Percentiles rank a stretch among this genome's conserved stretches.
Evolutionary conservation across 2,329 filamentous ascomycete species (phyloP).

Genomic region (Nigrospora sphaerica): DNA sequence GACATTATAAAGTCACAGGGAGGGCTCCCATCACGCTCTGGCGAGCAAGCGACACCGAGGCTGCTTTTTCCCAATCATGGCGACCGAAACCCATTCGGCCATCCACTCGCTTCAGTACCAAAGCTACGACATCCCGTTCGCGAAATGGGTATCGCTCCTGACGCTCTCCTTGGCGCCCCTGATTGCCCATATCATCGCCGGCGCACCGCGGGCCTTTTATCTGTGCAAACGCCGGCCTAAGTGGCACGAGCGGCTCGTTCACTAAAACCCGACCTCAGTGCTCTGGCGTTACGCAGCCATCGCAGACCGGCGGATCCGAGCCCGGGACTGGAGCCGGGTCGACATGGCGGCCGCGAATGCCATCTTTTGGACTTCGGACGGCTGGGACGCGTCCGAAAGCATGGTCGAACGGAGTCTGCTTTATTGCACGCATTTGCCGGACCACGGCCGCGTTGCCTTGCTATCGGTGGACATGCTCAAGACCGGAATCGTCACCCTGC

Average conservation of each 20-base stretch:
- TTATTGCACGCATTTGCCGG: conserved; percentile 10
- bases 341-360: conserved; percentile 24
- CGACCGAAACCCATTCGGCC: background rate
- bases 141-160: conserved; percentile 21
- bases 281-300: conserved; percentile 28
- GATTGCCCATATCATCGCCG: conserved; percentile 21
- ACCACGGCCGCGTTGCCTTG: conserved; percentile 3
- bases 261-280: conserved; percentile 28
- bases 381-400: conserved; percentile 25
- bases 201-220: conserved; percentile 13
- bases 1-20: background rate
- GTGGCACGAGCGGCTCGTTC: conserved; percentile 21
- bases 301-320: conserved; percentile 21
- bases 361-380: conserved; percentile 23
- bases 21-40: background rate
- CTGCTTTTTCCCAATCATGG: background rate
- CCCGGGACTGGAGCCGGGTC: conserved; percentile 15
- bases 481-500: conserved; percentile 16
- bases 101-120: background rate
- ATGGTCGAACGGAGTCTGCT: conserved; percentile 10
- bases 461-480: conserved; percentile 11
- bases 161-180: conserved; percentile 24
- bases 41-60: background rate
- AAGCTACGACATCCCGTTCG: conserved; percentile 8
- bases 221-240: conserved; percentile 9